Base-by-base conservation (phyloP, 2,329 filamentous ascomycete genomes). In the Rutstroemia sp. region DNA sequence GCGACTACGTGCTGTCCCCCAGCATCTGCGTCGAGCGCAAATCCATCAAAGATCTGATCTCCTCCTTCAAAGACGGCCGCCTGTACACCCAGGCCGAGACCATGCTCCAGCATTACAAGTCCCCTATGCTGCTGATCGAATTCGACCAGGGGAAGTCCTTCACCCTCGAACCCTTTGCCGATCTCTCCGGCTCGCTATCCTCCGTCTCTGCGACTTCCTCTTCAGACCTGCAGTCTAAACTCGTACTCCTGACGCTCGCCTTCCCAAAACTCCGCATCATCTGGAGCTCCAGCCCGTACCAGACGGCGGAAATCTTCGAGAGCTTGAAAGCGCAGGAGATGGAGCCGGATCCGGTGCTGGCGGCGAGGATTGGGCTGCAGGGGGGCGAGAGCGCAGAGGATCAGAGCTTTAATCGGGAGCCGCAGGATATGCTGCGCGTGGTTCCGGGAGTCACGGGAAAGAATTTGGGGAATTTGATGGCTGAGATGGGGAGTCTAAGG, bases 141-240 rank as follows among this genome's bases (percentile, higher is more conserved):
- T 99, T 99, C 71, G 92, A 96, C 70, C 88, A 95, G 69, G 92
- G 95, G 75, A 96, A 95, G 71, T 92, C 90, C 4, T 99, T 99
- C 72, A 97, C 92, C 0, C 84, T 99, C 16, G 94, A 92, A 70
- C 87, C 88, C 0, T 80, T 90, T 65, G 85, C 86, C 49, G 85
- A 88, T 72, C 66, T 86, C 53, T 78, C 79, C 8, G 77, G 82
- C n/a, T 82, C 79, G 54, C 71, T 85, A 9, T 79, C 75, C 56
- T 82, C 86, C 59, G 79, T 87, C 49, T 82, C 83, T 53, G 79
- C 86, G 0, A 76, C 77, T 49, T 72, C 74, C 58, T 79, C 83
- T 0, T 86, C 86, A 38, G 94, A 96, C 68, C 78, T 96, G 34
- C 94, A 99, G 70, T 87, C 87, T 60, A 94, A 96, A 72, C 79